A percentile compares a stretch with the other conserved stretches of the same genome.
phyloP scores from a whole-genome alignment of 805 yeast genomes.

The Yarrowia sp. region DNA sequence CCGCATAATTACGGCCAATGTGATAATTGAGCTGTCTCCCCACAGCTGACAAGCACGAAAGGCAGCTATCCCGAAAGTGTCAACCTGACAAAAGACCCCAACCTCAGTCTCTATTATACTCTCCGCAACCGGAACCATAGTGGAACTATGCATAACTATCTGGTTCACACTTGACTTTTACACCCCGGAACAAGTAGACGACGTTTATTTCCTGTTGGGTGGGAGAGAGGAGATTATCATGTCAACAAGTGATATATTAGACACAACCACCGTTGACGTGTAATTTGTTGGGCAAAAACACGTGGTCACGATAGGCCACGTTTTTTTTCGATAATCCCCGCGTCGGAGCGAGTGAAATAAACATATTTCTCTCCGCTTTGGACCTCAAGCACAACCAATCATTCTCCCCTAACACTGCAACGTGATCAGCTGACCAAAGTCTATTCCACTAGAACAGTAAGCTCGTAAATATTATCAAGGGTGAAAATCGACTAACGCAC shows the following conservation, averaged over 20 bases:
- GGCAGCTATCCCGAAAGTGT: not conserved
- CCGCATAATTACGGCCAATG: not conserved
- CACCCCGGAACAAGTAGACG: not conserved
- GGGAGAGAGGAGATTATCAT: not conserved
- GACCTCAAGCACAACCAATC: not conserved
- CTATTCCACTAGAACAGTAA: not conserved
- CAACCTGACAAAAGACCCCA: not conserved
- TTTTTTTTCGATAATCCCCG: no score
- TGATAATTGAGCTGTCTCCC: not conserved
- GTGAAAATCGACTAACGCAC: conserved; percentile 10
- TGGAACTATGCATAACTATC: not conserved
- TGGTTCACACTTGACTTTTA: not conserved
- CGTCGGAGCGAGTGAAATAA: not conserved
- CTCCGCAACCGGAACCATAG: not conserved
- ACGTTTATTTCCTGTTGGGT: not conserved
- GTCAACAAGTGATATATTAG: no score
- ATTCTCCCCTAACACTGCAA: conserved; percentile 10
- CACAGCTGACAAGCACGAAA: not conserved
- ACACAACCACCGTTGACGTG: no score
- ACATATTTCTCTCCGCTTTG: not conserved
- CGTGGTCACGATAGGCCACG: not conserved
- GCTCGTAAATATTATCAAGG: conserved; percentile 9
- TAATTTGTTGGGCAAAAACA: not conserved
- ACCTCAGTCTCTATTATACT: not conserved
- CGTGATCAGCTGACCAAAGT: conserved; percentile 18